phyloP scores from a whole-genome alignment of 2,329 filamentous ascomycete species.

The Ceratocystis papillata region DNA sequence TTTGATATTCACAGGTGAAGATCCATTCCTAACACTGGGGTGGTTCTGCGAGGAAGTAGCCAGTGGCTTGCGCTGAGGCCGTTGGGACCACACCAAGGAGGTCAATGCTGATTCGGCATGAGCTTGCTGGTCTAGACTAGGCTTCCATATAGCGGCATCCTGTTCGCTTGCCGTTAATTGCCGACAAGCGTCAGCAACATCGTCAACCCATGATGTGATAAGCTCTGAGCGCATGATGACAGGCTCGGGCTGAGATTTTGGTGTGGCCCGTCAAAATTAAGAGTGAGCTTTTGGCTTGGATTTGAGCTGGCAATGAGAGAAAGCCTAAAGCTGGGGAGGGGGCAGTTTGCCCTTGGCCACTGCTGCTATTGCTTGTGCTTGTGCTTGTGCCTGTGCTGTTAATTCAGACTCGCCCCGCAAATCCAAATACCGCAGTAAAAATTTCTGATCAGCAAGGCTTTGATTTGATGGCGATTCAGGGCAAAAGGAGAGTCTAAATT shows the following conservation, averaged over 20 bases:
- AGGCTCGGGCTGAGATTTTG: neutral
- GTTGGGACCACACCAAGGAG: slow-evolving; percentile 20
- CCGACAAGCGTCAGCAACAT: slow-evolving; percentile 21
- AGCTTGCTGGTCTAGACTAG: slow-evolving; percentile 13
- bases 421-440: neutral
- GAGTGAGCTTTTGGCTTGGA: neutral
- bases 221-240: slow-evolving; percentile 22
- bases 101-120: slow-evolving; percentile 18
- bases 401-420: neutral
- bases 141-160: slow-evolving; percentile 22
- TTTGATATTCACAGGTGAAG: slow-evolving; percentile 14
- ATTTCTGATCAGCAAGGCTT: neutral
- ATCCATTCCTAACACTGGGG: slow-evolving; percentile 2
- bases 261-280: neutral
- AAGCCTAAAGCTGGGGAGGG: neutral
- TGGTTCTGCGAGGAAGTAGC: neutral
- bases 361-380: neutral
- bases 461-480: neutral
- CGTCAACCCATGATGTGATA: slow-evolving; percentile 20
- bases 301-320: neutral
- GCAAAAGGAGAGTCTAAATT: slow-evolving; percentile 10
- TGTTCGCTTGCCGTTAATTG: slow-evolving; percentile 17
- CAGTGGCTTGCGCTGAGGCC: slow-evolving; percentile 17
- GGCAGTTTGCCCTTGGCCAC: too few species aligned
- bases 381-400: neutral